These are phyloP conservation scores for Yamadazyma mexicana DNA, from an alignment of 1,139 yeast genomes.

Conservation along the genomic window DNA sequence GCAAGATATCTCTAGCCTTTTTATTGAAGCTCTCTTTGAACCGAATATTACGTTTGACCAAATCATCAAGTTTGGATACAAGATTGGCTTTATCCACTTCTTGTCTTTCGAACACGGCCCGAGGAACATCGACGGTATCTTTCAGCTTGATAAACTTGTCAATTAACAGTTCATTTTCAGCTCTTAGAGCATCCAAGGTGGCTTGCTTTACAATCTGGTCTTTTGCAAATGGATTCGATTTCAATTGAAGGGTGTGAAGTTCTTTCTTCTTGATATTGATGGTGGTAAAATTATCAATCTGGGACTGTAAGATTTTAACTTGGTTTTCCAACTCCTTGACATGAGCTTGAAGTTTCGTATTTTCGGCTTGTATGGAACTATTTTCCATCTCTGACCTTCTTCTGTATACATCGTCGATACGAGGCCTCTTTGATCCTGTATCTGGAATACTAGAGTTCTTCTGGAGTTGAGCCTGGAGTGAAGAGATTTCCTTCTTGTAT, in stretches of 20 bases:
- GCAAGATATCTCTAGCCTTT: slow-evolving; percentile 73
- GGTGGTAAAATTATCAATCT: slow-evolving; percentile 18
- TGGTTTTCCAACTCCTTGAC: slow-evolving; percentile 34
- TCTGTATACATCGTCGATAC: slow-evolving; percentile 22
- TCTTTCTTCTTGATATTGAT: slow-evolving; percentile 33
- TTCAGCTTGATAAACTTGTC: slow-evolving; percentile 20
- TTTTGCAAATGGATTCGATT: slow-evolving; percentile 64
- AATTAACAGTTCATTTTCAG: slow-evolving; percentile 63
- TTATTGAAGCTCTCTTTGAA: slow-evolving; percentile 64
- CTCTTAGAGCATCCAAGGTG: slow-evolving; percentile 49
- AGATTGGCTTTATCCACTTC: slow-evolving; percentile 53
- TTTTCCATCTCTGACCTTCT: slow-evolving; percentile 26
- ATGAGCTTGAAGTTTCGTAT: slow-evolving; percentile 38
- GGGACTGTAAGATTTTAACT: slow-evolving; percentile 11
- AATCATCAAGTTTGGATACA: slow-evolving; percentile 50
- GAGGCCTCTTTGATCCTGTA: slow-evolving; percentile 25
- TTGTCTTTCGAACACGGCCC: slow-evolving; percentile 63
- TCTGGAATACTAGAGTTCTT: slow-evolving; percentile 19
- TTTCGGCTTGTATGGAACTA: slow-evolving; percentile 40
- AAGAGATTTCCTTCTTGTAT: slow-evolving; percentile 54
- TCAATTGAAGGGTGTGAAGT: slow-evolving; percentile 59
- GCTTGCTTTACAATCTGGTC: slow-evolving; percentile 65
- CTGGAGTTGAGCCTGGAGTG: slow-evolving; percentile 31
- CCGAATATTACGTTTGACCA: slow-evolving; percentile 58
- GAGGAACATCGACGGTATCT: slow-evolving; percentile 43